Percentiles rank a stretch among this genome's conserved stretches.
Evolutionary conservation across 768 basidiomycete genomes (phyloP).

Genomic region (Omphalotus guepiniiformis): DNA sequence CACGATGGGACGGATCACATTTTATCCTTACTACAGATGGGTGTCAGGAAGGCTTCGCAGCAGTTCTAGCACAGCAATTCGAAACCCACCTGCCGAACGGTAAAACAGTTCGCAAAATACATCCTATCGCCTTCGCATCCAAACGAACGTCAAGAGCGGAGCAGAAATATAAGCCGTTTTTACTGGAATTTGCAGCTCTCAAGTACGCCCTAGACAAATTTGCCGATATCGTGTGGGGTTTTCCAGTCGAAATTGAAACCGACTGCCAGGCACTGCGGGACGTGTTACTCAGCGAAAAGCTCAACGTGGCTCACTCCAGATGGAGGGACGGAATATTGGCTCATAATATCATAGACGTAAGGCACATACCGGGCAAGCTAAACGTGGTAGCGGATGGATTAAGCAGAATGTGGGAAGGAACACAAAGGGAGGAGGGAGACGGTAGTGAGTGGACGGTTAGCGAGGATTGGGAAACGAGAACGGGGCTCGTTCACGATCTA

Average conservation of each 20-base stretch:
- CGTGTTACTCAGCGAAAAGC: constrained; percentile 19
- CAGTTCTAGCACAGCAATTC: constrained; percentile 22
- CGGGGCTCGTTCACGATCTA: constrained; percentile 13
- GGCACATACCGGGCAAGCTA: constrained; percentile 18
- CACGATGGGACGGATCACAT: constrained; percentile 27
- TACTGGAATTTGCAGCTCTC: constrained; percentile 31
- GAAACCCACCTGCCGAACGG: constrained; percentile 16
- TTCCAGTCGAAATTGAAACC: constrained; percentile 25
- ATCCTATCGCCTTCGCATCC: constrained; percentile 26
- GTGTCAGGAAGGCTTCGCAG: constrained; percentile 28
- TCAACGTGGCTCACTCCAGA: constrained; percentile 22
- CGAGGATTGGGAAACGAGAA: constrained; percentile 14
- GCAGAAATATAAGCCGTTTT: constrained; percentile 1
- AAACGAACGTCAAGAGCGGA: constrained; percentile 23
- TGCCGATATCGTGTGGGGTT: constrained; percentile 20
- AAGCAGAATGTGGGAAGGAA: constrained; percentile 20
- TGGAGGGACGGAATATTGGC: constrained; percentile 26
- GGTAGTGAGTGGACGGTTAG: constrained; percentile 28
- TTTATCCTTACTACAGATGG: constrained; percentile 30
- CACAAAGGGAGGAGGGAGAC: constrained; percentile 15
- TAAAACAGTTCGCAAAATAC: constrained; percentile 9
- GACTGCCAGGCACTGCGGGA: constrained; percentile 31
- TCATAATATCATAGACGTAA: constrained; percentile 16
- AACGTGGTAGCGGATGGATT: constrained; percentile 28
- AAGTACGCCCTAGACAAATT: constrained; percentile 27